These are phyloP conservation scores for Albifimbria verrucaria DNA, from an alignment of 2,329 filamentous ascomycete species.

Conservation along the genomic window DNA sequence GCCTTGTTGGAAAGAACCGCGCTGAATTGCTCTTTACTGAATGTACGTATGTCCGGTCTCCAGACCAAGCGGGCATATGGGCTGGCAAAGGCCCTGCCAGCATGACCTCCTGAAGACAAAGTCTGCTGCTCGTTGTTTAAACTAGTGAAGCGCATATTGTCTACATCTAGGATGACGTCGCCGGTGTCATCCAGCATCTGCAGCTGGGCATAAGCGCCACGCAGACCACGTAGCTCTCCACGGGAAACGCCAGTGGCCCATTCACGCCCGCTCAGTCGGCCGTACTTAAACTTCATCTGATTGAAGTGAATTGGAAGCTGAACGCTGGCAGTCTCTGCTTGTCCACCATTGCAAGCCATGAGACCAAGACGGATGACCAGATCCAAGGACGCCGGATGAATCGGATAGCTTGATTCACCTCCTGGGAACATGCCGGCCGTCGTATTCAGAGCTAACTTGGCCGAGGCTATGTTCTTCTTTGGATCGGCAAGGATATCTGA, in stretches of 20 bases:
- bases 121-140: background rate
- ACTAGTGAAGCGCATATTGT: background rate
- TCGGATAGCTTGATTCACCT: background rate
- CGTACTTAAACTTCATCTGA: background rate
- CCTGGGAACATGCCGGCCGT: background rate
- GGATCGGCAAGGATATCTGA: background rate
- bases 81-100: background rate
- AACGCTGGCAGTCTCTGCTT: background rate
- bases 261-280: background rate
- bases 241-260: background rate
- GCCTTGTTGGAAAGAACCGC: too few species aligned
- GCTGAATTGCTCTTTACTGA: background rate
- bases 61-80: slow-evolving; percentile 1
- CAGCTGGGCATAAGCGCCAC: background rate
- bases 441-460: background rate
- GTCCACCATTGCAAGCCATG: slow-evolving; percentile 3
- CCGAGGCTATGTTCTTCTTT: background rate
- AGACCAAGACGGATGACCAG: background rate
- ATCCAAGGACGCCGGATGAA: slow-evolving; percentile 7
- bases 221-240: background rate
- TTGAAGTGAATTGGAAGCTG: background rate
- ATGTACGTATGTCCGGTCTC: slow-evolving; percentile 2
- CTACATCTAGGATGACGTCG: background rate
- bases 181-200: background rate
- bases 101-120: background rate